These are phyloP conservation scores for Populus euphratica DNA, from an alignment of 345 rosid species.

Conservation along the genomic window DNA sequence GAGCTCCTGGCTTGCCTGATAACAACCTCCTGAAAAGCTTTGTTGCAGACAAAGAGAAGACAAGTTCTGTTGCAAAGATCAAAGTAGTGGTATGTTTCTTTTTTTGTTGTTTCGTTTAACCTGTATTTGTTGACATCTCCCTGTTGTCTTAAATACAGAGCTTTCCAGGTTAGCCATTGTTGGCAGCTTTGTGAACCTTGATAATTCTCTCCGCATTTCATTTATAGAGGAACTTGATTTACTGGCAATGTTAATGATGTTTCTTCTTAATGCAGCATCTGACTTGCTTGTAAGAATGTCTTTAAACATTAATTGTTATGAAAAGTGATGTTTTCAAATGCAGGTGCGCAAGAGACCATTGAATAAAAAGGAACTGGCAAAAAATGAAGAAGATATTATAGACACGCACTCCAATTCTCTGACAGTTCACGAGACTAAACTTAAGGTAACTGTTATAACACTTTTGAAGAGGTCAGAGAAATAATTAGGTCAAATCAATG, in stretches of 20 bases:
- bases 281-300: constrained; percentile 5
- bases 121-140: not conserved
- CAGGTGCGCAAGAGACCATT: constrained; percentile 98
- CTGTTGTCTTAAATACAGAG: not conserved
- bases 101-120: not conserved
- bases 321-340: constrained; percentile 14
- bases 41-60: constrained; percentile 77
- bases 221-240: constrained; percentile 9
- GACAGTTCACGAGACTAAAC: constrained; percentile 91
- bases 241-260: not conserved
- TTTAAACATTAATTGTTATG: not conserved
- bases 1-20: constrained; percentile 63
- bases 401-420: constrained; percentile 69
- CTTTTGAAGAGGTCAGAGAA: not conserved
- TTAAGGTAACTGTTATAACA: constrained; percentile 54
- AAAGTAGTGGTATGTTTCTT: constrained; percentile 87
- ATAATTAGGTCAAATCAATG: not conserved
- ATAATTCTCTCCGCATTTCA: not conserved
- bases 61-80: constrained; percentile 89
- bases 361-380: constrained; percentile 87
- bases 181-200: constrained; percentile 8
- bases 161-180: not conserved
- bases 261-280: not conserved
- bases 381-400: constrained; percentile 90
- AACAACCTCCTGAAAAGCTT: constrained; percentile 63